A percentile compares a stretch with the other conserved stretches of the same genome.
These are phyloP conservation scores for Fomitopsis pinicola DNA, from an alignment of 1,284 basidiomycete genomes.

Conservation along the genomic window DNA sequence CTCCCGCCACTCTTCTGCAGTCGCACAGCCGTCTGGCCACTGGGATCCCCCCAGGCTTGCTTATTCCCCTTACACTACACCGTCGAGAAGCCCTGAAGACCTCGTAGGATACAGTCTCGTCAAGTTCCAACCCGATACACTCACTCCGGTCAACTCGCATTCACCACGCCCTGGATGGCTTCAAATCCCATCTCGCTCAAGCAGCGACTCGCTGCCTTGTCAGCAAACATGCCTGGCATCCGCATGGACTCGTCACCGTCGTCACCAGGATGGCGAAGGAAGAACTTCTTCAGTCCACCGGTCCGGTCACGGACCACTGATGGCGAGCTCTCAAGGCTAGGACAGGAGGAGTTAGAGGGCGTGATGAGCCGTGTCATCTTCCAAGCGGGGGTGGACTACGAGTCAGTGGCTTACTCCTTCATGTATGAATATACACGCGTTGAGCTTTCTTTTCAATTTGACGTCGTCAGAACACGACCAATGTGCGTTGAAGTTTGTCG, in stretches of 20 bases:
- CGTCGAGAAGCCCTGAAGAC: too few relatives aligned
- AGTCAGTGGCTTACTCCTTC: slow-evolving; percentile 42
- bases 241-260: slow-evolving; percentile 17
- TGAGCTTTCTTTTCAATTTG: background rate
- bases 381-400: slow-evolving; percentile 84
- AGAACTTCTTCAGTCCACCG: slow-evolving; percentile 20
- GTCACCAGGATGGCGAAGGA: slow-evolving; percentile 18
- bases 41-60: background rate
- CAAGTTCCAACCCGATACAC: background rate
- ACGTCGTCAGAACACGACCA: slow-evolving; percentile 61
- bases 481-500: slow-evolving; percentile 53
- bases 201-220: slow-evolving; percentile 26
- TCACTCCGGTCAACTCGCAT: background rate
- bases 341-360: slow-evolving; percentile 51
- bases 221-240: slow-evolving; percentile 11
- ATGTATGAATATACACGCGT: background rate
- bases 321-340: slow-evolving; percentile 11
- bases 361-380: slow-evolving; percentile 73
- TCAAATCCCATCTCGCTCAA: slow-evolving; percentile 23
- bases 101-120: background rate
- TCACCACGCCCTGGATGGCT: slow-evolving; percentile 12
- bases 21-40: background rate
- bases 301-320: slow-evolving; percentile 11
- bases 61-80: background rate
- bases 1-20: background rate